Evolutionary conservation across 495 filamentous ascomycete genomes (phyloP).

Genomic region (Evansstolkia leycettana): DNA sequence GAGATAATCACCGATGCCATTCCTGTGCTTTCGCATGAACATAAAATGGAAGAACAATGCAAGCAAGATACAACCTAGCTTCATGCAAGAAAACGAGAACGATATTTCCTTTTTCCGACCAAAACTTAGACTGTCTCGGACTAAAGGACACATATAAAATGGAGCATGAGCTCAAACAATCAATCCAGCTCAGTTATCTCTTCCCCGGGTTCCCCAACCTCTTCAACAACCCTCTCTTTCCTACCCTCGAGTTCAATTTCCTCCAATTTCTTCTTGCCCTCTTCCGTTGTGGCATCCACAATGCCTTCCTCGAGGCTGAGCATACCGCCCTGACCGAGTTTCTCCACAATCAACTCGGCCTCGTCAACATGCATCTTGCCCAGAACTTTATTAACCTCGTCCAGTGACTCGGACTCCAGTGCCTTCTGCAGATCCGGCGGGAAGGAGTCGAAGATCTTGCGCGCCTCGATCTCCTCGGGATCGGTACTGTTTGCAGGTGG

Average conservation of each 20-base stretch:
- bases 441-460: slow-evolving; percentile 76
- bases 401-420: slow-evolving; percentile 70
- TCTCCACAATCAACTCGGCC: slow-evolving; percentile 79
- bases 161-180: slow-evolving; percentile 1
- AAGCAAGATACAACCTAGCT: too few species aligned
- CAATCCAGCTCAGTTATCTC: slow-evolving; percentile 31
- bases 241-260: slow-evolving; percentile 57
- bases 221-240: slow-evolving; percentile 14
- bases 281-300: slow-evolving; percentile 91
- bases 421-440: slow-evolving; percentile 67
- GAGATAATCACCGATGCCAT: too few species aligned
- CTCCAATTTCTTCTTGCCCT: slow-evolving; percentile 66
- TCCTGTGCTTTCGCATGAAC: too few species aligned
- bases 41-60: too few species aligned
- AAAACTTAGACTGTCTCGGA: too few species aligned
- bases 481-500: slow-evolving; percentile 50
- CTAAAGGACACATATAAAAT: too few species aligned
- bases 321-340: slow-evolving; percentile 79
- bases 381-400: slow-evolving; percentile 92
- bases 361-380: slow-evolving; percentile 88
- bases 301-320: slow-evolving; percentile 84
- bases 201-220: slow-evolving; percentile 28
- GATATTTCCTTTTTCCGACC: too few species aligned
- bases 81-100: too few species aligned
- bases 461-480: slow-evolving; percentile 47